These are phyloP conservation scores for Sicyos edulis DNA, from an alignment of 306 rosid genomes.

Conservation along the genomic window DNA sequence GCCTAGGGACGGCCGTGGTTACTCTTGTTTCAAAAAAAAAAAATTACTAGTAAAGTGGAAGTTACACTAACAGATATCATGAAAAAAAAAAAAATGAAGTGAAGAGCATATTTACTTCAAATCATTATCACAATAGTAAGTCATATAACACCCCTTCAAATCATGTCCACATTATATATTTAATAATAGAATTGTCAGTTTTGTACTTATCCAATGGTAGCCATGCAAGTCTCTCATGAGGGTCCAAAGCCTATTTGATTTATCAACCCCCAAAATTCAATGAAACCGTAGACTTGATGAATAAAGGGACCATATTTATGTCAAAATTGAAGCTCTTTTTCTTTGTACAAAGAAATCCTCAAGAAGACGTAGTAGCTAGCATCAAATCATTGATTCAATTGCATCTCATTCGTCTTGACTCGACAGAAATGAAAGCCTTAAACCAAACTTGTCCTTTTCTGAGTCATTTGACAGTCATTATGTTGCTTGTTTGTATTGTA, in stretches of 20 bases:
- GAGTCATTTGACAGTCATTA: constrained; percentile 14
- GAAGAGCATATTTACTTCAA: constrained; percentile 14
- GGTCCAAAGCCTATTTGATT: constrained; percentile 19
- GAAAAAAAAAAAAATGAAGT: neutral
- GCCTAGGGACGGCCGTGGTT: too few relatives aligned
- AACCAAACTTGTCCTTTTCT: constrained; percentile 17
- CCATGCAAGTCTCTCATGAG: constrained; percentile 20
- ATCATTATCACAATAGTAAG: constrained; percentile 14
- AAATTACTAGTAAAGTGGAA: too few relatives aligned
- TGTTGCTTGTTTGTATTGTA: constrained; percentile 7
- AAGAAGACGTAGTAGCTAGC: constrained; percentile 2
- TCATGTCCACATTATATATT: constrained; percentile 18
- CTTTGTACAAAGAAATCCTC: constrained; percentile 11
- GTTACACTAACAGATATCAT: too few relatives aligned
- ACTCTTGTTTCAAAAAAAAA: too few relatives aligned
- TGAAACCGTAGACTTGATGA: constrained; percentile 13
- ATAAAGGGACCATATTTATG: constrained; percentile 19
- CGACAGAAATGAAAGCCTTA: neutral
- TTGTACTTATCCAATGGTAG: constrained; percentile 24
- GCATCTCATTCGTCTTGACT: constrained; percentile 14
- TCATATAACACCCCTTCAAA: constrained; percentile 11
- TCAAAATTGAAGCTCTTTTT: constrained; percentile 12
- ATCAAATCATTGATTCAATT: constrained; percentile 9
- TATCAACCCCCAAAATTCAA: constrained; percentile 17
- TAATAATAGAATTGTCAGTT: constrained; percentile 20